Conservation (phyloP, 2,329 filamentous ascomycete species). For the Verticillium nonalfalfae region DNA sequence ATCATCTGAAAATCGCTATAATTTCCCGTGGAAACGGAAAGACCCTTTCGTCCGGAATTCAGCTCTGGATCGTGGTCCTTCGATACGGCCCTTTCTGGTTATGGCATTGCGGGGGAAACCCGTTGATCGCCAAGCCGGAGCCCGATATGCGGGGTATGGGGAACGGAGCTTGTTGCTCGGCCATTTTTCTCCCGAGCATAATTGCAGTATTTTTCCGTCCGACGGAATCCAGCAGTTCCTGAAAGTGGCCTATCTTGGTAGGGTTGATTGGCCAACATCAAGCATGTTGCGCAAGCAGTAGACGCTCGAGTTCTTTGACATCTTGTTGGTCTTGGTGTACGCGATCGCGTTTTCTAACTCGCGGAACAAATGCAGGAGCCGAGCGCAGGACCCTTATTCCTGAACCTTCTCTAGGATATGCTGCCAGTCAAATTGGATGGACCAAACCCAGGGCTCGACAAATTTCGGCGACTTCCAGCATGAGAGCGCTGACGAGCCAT, state of each 20-base stretch:
- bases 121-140: neutral
- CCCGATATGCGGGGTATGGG: neutral
- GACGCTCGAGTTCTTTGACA: too few relatives aligned
- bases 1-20: too few relatives aligned
- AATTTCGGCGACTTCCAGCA: too few relatives aligned
- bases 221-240: neutral
- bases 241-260: neutral
- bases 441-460: too few relatives aligned
- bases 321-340: too few relatives aligned
- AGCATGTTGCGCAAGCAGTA: too few relatives aligned
- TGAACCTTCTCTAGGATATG: too few relatives aligned
- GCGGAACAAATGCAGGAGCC: too few relatives aligned
- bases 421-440: too few relatives aligned
- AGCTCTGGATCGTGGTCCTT: neutral
- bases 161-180: neutral
- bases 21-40: neutral
- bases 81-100: neutral
- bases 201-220: neutral
- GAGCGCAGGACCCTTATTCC: too few relatives aligned
- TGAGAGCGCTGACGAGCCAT: too few relatives aligned
- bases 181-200: neutral
- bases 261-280: neutral
- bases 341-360: too few relatives aligned
- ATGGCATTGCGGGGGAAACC: neutral
- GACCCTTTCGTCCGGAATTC: neutral